Base-by-base conservation (phyloP, 768 basidiomycete species). In the Panellus pusillus region DNA sequence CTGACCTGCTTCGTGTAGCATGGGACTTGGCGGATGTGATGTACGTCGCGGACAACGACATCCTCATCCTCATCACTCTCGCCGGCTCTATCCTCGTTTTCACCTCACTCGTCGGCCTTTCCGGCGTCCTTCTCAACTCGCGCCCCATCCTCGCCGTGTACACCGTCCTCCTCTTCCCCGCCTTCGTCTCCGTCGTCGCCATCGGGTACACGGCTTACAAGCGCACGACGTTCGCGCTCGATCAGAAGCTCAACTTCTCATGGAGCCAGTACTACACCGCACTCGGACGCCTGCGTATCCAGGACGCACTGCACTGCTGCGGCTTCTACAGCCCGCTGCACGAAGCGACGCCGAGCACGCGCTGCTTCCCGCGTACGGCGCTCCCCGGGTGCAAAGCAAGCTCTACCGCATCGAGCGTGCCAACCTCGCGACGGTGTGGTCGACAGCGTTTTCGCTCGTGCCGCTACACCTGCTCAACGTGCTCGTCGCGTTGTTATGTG, bases 121-220 rank as follows among this genome's bases (percentile, higher is more conserved):
- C 77, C 17, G 85, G 85, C 17, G 72, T 79, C 0, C 66, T 89
- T 54, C 76, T 89, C 55, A 82, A 87, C 65, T 86, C 85, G 15
- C 81, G 85, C 5, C 82, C 83, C 1, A 76, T 87, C 53, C 76
- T 89, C 52, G 83, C 86, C 1, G 70, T 83, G 48, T 89, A 89
- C 72, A 72, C 80, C 19, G 67, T 89, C 43, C 75, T 89, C 13
- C 77, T 90, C 44, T 87, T 84, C 82, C 84, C 86, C 2, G 75
- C 76, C 1, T 70, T 87, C 52, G 64, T 79, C 27, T 76, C 81
- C 4, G 63, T 88, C 48, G 74, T 83, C 56, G 74, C 80, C 6
- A 74, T 87, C 51, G 86, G 84, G 28, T 88, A 88, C 63, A 72
- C 74, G n/a, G 70, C 79, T 17, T 89, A 87, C 69, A 82, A 83